Conservation (phyloP, 257 asterid species). For the Primulina eburnea region DNA sequence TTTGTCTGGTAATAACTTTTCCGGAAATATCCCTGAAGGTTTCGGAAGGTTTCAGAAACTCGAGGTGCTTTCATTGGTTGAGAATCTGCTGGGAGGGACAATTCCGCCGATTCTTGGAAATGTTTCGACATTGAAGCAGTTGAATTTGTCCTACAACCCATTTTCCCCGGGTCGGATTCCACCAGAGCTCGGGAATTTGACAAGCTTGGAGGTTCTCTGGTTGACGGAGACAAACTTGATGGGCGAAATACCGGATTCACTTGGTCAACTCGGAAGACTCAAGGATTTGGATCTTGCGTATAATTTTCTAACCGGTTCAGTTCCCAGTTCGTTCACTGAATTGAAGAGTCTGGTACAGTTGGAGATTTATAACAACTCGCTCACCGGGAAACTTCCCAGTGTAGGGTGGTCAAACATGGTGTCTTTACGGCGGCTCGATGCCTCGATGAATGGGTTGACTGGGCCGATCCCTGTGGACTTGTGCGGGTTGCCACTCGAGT, state of each 20-base stretch:
- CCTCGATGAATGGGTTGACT: slow-evolving; percentile 74
- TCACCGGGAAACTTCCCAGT: slow-evolving; percentile 70
- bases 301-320: slow-evolving; percentile 59
- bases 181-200: slow-evolving; percentile 71
- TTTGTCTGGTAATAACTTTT: slow-evolving; percentile 81
- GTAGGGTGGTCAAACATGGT: slow-evolving; percentile 85
- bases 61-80: slow-evolving; percentile 80
- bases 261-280: slow-evolving; percentile 63
- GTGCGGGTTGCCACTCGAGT: slow-evolving; percentile 83
- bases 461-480: slow-evolving; percentile 79
- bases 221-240: slow-evolving; percentile 65
- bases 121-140: slow-evolving; percentile 67
- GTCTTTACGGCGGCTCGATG: slow-evolving; percentile 70
- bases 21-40: slow-evolving; percentile 74
- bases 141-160: slow-evolving; percentile 86
- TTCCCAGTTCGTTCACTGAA: slow-evolving; percentile 70
- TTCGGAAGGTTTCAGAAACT: slow-evolving; percentile 70
- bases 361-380: slow-evolving; percentile 86
- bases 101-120: slow-evolving; percentile 76
- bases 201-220: slow-evolving; percentile 79
- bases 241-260: slow-evolving; percentile 78
- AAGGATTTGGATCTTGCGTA: slow-evolving; percentile 81
- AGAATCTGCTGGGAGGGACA: slow-evolving; percentile 69
- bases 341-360: slow-evolving; percentile 64
- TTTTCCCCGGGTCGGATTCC: slow-evolving; percentile 84